Percentiles rank a stretch among this genome's conserved stretches.
These are phyloP conservation scores for Exobasidium rhododendri DNA, from an alignment of 1,284 basidiomycete genomes.

Conservation along the genomic window DNA sequence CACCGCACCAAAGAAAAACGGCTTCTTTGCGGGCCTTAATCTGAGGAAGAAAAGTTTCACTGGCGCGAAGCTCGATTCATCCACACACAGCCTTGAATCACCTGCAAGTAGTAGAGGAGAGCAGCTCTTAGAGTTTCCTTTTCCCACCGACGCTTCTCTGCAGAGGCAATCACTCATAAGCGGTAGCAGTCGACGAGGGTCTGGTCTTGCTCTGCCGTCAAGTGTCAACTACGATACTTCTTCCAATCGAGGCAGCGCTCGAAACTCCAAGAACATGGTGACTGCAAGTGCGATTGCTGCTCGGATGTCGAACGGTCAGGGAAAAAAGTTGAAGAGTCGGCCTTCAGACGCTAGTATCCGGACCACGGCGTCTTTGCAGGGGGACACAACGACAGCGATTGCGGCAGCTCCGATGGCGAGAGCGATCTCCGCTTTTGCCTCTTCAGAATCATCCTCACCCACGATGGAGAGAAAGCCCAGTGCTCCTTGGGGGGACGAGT, in stretches of 20 bases:
- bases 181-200: not conserved
- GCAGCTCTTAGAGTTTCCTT: conserved; percentile 12
- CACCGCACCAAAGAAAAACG: conserved; percentile 7
- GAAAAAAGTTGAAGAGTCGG: not conserved
- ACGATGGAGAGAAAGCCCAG: not conserved
- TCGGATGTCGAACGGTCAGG: not conserved
- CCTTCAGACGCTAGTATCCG: conserved; percentile 9
- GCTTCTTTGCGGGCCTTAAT: conserved; percentile 13
- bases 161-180: not conserved
- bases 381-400: not conserved
- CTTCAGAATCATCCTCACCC: not conserved
- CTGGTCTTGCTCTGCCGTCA: not conserved
- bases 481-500: too few species aligned
- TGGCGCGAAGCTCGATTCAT: conserved; percentile 16
- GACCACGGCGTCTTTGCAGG: not conserved
- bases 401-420: not conserved
- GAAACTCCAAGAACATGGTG: not conserved
- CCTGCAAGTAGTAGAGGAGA: conserved; percentile 2
- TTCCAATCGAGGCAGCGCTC: not conserved
- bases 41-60: conserved; percentile 37
- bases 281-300: not conserved
- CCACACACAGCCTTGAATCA: conserved; percentile 17
- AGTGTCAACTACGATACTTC: not conserved
- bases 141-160: conserved; percentile 1
- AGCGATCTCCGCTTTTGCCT: not conserved